Evolutionary conservation across 768 basidiomycete species (phyloP).

Genomic region (Leccinum rimulosum): DNA sequence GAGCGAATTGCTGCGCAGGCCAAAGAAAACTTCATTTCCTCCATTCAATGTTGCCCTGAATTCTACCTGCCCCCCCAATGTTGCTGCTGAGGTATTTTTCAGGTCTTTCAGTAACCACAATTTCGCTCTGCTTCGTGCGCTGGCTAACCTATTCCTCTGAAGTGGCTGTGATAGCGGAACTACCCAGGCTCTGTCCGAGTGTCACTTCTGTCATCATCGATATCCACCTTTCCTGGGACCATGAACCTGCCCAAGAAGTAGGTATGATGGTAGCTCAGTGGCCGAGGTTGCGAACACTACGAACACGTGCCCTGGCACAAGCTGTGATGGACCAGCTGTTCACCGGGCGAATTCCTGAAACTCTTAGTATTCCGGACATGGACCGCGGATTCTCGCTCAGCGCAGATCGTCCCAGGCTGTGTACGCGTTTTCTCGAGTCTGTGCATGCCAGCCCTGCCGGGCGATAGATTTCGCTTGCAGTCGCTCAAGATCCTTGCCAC

Average conservation of each 20-base stretch:
- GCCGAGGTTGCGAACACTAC: conserved; percentile 11
- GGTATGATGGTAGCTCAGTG: conserved; percentile 18
- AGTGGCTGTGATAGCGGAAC: conserved; percentile 12
- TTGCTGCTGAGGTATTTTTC: conserved; percentile 15
- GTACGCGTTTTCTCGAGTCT: conserved; percentile 9
- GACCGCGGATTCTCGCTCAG: conserved; percentile 13
- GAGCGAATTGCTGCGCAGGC: neutral
- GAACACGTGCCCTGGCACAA: conserved; percentile 11
- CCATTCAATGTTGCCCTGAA: conserved; percentile 10
- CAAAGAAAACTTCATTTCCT: conserved; percentile 4
- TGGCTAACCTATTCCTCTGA: conserved; percentile 16
- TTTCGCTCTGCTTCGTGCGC: conserved; percentile 12
- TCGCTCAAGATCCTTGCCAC: conserved; percentile 7
- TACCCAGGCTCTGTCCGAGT: conserved; percentile 17
- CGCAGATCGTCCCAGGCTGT: neutral
- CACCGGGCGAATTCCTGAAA: neutral
- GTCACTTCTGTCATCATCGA: conserved; percentile 17
- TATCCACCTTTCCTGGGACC: conserved; percentile 8
- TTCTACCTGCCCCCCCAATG: conserved; percentile 21
- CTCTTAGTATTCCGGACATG: conserved; percentile 7
- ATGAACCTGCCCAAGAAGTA: conserved; percentile 8
- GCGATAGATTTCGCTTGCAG: neutral
- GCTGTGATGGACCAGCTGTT: conserved; percentile 14
- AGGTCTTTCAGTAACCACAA: conserved; percentile 10
- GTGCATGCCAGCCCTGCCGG: conserved; percentile 12